phyloP scores from a whole-genome alignment of 257 asterid genomes.

The Primulina eburnea region DNA sequence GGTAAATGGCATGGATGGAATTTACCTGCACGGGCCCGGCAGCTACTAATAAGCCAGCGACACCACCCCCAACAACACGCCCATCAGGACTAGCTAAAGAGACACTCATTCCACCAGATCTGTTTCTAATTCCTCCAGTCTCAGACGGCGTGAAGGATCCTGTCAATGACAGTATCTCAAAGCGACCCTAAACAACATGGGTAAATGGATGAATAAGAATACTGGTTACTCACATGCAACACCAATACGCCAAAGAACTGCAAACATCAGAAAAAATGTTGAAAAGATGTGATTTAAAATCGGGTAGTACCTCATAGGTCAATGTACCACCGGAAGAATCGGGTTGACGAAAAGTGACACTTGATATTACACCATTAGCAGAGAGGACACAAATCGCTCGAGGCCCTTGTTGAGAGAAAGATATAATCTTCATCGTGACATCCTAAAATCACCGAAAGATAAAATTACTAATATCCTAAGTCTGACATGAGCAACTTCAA shows the following conservation, averaged over 20 bases:
- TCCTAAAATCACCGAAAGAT: constrained; percentile 33
- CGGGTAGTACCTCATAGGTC: constrained; percentile 64
- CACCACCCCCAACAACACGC: constrained; percentile 56
- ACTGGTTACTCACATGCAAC: not conserved
- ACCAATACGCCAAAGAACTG: not conserved
- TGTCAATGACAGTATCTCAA: constrained; percentile 54
- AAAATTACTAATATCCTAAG: not conserved
- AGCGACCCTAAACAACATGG: constrained; percentile 42
- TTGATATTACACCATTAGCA: constrained; percentile 75
- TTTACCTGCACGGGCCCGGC: constrained; percentile 54
- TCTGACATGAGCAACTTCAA: not conserved
- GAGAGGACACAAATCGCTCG: constrained; percentile 82
- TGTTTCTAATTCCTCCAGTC: constrained; percentile 50
- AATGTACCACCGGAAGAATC: constrained; percentile 85
- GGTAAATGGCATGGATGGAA: too few species aligned
- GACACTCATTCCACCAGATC: constrained; percentile 62
- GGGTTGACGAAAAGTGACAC: constrained; percentile 81
- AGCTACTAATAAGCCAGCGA: constrained; percentile 54
- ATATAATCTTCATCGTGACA: constrained; percentile 56
- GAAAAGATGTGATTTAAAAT: not conserved
- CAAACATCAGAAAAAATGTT: not conserved
- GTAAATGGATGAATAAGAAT: not conserved
- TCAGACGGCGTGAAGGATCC: constrained; percentile 62
- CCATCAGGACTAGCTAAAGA: constrained; percentile 60
- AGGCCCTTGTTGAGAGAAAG: constrained; percentile 75